Base-by-base conservation (phyloP, 2,329 filamentous ascomycete species). In the Botrytis porri region DNA sequence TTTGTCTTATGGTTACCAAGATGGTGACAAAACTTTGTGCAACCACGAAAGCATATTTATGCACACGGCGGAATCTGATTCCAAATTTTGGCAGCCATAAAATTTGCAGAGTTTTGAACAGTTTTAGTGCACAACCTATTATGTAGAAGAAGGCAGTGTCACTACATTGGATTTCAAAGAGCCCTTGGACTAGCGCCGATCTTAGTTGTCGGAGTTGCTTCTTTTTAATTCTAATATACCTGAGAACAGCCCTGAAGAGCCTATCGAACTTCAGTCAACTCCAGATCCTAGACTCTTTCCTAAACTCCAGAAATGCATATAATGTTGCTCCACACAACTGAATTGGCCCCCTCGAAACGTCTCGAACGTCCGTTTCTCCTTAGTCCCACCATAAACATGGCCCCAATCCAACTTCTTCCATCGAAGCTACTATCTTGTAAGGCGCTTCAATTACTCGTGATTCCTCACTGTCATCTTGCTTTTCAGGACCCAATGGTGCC, bases 401-500 rank as follows among this genome's bases (percentile, higher is more conserved):
- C 1, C 89, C 89, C 2, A 92, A 81, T 6, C 89, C 89, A 70
- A 88, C 85, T 67, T 86, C 86, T 69, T 87, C 87, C 89, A 92
- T 91, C 76, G 85, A 88, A 12, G 87, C 89, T 74, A 85, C 88
- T 76, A 95, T 88, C 75, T 86, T 87, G 84, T 94, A 96, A 0
- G 93, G 92, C 8, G 92, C 89, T 74, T 86, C 87, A 77, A 86
- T 84, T 48, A 83, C 83, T 32, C 41, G 45, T 59, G 39, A 57
- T 67, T 48, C 59, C 5, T 84, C 83, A 37, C 86, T 83, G 67
- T 88, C 87, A 66, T 92, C 88, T 57, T 88, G 87, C 22, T 88
- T 86, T 75, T 92, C 88, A 51, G 91, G 88, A 69, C 90, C 89
- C 73, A 88, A 87, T 0, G 95, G 91, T 60, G 92, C 90, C 82